Evolutionary conservation across 2,329 filamentous ascomycete genomes (phyloP).

Genomic region (Tolypocladium endophyticum): DNA sequence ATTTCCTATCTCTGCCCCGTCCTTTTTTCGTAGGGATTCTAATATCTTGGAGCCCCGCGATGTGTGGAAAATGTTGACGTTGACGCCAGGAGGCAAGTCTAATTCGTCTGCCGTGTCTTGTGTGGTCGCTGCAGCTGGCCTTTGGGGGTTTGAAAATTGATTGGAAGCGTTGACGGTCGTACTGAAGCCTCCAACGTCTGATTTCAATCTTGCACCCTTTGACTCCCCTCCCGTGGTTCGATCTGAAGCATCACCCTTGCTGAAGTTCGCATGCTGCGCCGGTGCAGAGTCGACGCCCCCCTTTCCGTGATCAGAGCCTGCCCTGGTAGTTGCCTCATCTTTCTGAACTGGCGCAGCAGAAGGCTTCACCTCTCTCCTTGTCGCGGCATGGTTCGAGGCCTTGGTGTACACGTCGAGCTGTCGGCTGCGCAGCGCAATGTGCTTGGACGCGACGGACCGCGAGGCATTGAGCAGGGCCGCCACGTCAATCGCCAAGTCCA

Average conservation of each 20-base stretch:
- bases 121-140: slow-evolving; percentile 1
- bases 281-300: background rate
- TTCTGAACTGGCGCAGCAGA: background rate
- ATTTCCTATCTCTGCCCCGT: slow-evolving; percentile 2
- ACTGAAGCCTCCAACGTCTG: background rate
- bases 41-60: slow-evolving; percentile 33
- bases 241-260: background rate
- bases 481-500: slow-evolving; percentile 57
- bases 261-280: background rate
- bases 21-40: slow-evolving; percentile 20
- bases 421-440: slow-evolving; percentile 44
- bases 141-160: background rate
- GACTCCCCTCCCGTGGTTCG: background rate
- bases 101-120: slow-evolving; percentile 12
- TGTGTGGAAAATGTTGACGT: slow-evolving; percentile 40
- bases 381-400: slow-evolving; percentile 31
- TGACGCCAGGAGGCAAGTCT: slow-evolving; percentile 27
- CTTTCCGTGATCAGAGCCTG: background rate
- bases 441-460: slow-evolving; percentile 53
- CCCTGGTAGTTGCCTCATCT: background rate
- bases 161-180: background rate
- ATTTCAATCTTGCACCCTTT: background rate
- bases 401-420: slow-evolving; percentile 41
- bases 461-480: slow-evolving; percentile 61
- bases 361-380: slow-evolving; percentile 15